phyloP scores from a whole-genome alignment of 257 asterid genomes.

The Solanum tacnaense region DNA sequence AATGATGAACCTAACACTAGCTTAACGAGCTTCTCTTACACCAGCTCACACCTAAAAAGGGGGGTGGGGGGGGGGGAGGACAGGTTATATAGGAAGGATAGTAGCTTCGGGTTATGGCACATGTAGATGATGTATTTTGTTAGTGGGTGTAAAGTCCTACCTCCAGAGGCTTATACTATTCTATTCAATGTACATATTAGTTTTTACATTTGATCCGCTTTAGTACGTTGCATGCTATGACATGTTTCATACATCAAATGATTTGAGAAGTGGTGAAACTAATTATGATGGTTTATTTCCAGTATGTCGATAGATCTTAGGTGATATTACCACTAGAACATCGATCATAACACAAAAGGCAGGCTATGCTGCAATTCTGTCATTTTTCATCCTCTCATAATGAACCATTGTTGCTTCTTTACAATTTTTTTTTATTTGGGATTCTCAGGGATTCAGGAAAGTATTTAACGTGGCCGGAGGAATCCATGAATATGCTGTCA shows the following conservation, averaged over 20 bases:
- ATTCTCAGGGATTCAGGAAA: conserved; percentile 70
- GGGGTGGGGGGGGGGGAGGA: neutral
- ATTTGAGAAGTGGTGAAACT: neutral
- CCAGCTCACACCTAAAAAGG: neutral
- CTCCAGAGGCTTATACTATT: neutral
- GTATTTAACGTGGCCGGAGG: conserved; percentile 86
- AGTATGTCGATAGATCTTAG: neutral
- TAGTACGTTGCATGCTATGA: neutral
- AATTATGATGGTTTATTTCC: neutral
- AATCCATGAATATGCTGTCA: conserved; percentile 70
- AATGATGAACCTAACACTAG: neutral
- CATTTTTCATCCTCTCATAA: neutral
- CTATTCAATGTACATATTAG: neutral
- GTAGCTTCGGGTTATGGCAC: neutral
- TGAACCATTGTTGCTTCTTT: neutral
- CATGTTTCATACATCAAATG: neutral
- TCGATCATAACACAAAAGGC: neutral
- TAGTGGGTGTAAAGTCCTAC: neutral
- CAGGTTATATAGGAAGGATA: neutral
- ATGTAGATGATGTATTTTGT: neutral
- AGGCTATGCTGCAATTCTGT: neutral
- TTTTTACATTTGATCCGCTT: neutral
- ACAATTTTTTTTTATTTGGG: neutral
- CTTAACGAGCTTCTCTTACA: neutral
- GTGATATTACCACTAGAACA: neutral